Evolutionary conservation across 441 rosid species (phyloP).

Genomic region (Theobroma grandiflorum): DNA sequence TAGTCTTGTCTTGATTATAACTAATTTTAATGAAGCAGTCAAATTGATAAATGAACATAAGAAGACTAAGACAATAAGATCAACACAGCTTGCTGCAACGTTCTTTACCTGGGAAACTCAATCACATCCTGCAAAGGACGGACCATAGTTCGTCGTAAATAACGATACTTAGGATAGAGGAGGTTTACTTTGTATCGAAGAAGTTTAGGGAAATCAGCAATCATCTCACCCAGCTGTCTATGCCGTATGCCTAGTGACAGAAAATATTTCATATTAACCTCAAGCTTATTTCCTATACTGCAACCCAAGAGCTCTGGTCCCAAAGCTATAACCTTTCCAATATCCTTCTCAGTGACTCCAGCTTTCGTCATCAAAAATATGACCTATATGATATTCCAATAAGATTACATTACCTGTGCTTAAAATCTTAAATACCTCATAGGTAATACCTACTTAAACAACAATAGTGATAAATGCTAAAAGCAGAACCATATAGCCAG

Average conservation of each 20-base stretch:
- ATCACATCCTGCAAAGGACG: slow-evolving; percentile 84
- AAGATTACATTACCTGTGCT: neutral
- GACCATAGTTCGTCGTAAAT: slow-evolving; percentile 82
- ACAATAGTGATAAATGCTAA: neutral
- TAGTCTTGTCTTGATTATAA: neutral
- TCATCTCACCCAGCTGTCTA: slow-evolving; percentile 78
- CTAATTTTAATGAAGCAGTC: neutral
- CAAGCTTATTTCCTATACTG: slow-evolving; percentile 80
- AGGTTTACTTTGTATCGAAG: slow-evolving; percentile 75
- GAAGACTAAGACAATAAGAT: too few species aligned
- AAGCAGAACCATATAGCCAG: slow-evolving; percentile 11
- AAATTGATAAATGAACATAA: neutral
- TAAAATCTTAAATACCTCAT: neutral
- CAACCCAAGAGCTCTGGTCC: slow-evolving; percentile 93
- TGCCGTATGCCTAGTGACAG: slow-evolving; percentile 76
- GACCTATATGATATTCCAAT: slow-evolving; percentile 52
- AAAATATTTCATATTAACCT: slow-evolving; percentile 72
- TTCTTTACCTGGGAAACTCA: slow-evolving; percentile 83
- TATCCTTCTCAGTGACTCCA: slow-evolving; percentile 73
- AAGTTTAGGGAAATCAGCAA: slow-evolving; percentile 89
- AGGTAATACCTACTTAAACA: neutral
- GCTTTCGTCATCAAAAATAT: slow-evolving; percentile 87
- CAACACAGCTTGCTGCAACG: neutral
- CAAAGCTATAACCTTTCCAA: slow-evolving; percentile 78
- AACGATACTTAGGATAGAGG: slow-evolving; percentile 80